phyloP scores from a whole-genome alignment of 495 filamentous ascomycete genomes.

The Rostrohypoxylon terebratum region DNA sequence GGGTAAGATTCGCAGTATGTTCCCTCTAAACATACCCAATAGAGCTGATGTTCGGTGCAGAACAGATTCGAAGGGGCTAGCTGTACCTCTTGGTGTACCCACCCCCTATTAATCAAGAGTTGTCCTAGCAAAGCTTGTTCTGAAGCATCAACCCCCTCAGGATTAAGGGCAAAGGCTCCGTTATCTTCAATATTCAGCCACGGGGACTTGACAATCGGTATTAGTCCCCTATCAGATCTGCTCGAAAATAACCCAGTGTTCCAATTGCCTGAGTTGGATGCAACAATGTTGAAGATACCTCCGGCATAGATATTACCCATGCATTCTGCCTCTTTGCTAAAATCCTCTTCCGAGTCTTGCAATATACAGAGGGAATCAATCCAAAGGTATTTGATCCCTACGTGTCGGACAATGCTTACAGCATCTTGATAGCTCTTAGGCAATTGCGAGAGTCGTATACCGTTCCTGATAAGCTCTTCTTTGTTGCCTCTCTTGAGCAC shows the following conservation, averaged over 20 bases:
- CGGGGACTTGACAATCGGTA: not conserved
- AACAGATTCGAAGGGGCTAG: slow-evolving; percentile 3
- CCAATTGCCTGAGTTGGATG: not conserved
- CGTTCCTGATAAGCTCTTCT: not conserved
- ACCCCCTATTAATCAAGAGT: not conserved
- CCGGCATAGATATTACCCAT: slow-evolving; percentile 8
- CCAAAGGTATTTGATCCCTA: slow-evolving; percentile 10
- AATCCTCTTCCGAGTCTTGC: slow-evolving; percentile 4
- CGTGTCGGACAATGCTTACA: not conserved
- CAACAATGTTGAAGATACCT: slow-evolving; percentile 1
- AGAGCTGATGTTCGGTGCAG: not conserved
- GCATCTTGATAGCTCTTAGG: slow-evolving; percentile 4
- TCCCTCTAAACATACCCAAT: not conserved
- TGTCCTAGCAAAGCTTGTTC: not conserved
- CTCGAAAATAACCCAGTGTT: not conserved
- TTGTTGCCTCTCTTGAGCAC: not conserved
- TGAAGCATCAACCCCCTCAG: not conserved
- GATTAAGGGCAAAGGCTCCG: not conserved
- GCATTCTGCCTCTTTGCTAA: slow-evolving; percentile 2
- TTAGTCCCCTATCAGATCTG: not conserved
- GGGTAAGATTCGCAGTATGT: not conserved
- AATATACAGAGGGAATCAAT: slow-evolving; percentile 12
- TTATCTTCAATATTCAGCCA: not conserved
- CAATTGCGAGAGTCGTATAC: not conserved
- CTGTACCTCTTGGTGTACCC: not conserved